Conservation (phyloP, 2,329 filamentous ascomycete species). For the Hymenoscyphus fructigenus region DNA sequence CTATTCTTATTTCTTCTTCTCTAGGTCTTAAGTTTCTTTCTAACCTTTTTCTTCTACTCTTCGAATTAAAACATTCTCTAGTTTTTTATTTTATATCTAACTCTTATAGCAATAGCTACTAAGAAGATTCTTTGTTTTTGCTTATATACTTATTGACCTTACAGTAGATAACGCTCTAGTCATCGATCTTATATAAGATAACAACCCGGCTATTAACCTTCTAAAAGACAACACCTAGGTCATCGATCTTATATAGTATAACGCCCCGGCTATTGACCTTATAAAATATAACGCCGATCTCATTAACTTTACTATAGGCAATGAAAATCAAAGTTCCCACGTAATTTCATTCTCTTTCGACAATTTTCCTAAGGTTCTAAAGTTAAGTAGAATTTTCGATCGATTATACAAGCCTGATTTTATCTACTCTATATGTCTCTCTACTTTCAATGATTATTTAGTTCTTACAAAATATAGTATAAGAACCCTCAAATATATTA, state of each 20-base stretch:
- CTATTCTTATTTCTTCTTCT: no score
- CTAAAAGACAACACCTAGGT: background rate
- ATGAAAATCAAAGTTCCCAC: background rate
- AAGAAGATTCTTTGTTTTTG: background rate
- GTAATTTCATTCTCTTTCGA: background rate
- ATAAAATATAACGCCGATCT: background rate
- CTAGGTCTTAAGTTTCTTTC: no score
- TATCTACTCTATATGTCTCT: background rate
- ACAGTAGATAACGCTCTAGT: background rate
- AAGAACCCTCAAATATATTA: background rate
- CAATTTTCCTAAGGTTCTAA: background rate
- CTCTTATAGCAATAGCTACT: background rate
- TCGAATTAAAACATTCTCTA: background rate
- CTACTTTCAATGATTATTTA: background rate
- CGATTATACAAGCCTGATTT: background rate
- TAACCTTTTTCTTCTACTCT: no score
- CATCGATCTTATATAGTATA: background rate
- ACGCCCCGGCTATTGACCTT: background rate
- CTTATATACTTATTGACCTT: background rate
- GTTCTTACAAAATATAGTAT: background rate
- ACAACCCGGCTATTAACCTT: background rate
- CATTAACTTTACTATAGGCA: background rate
- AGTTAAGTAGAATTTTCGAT: background rate
- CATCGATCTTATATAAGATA: background rate
- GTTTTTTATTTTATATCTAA: background rate